Base-by-base conservation (phyloP, 441 rosid species). In the Pelargonium cotyledonis region DNA sequence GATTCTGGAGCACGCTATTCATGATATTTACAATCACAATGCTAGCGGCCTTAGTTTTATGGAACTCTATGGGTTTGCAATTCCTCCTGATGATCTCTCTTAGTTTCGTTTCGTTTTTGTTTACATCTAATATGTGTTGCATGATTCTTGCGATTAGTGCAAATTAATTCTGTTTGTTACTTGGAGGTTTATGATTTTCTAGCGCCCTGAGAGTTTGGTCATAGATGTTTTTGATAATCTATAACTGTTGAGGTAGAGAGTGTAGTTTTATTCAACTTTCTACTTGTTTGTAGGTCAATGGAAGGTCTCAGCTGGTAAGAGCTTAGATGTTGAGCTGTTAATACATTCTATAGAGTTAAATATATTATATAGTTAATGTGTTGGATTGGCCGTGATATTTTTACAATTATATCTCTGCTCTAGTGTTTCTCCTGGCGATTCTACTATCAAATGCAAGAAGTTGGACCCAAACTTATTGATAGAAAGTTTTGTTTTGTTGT, bases 1-100 rank as follows among this genome's bases (percentile, higher is more conserved):
- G 89, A 84, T 93, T 78, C 86, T 91, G 16, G 97, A 91, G 76
- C 92, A 92, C 73, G 98, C 97, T 63, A 91, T 93, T 72, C 96
- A 91, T 71, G 97, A 93, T 85, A 93, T 91, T 88, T 93, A 90
- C 75, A 93, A 90, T 79, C 98, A 93, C 73, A 92, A 93, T 51
- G 98, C 98, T 44, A 90, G 97, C 71, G 97, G 97, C 66, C 97
- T 93, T 71, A 90, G 96, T 65, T 93, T 93, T 75, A 97, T 90
- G 76, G 96, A 90, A 83, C 97, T 93, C 63, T 89, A 93, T 74
- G 88, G 98, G 97, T 60, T 31, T 29, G 1, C 21, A 15, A 4
- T 43, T 51, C 43, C 43, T 12, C 18, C 16, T 67, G 18, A 1
- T 5, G 6, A 6, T 49, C 44, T 9, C 44, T 46, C n/a, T 16